Evolutionary conservation across 164 flowering plant species (phyloP).

Genomic region (Tetrastigma voinierianum): DNA sequence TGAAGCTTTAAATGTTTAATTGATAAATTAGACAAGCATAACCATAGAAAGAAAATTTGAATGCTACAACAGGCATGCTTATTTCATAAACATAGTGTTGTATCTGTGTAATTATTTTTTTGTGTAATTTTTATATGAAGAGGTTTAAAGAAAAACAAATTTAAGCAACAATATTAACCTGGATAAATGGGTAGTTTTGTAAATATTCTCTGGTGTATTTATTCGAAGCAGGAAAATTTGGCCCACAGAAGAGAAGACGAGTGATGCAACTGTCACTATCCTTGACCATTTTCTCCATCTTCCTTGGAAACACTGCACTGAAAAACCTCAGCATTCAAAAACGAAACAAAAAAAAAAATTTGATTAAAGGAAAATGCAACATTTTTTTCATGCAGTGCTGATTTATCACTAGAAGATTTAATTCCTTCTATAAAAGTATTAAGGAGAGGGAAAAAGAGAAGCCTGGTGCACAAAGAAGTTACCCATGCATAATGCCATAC

Average conservation of each 20-base stretch:
- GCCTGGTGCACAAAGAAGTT: too few species aligned
- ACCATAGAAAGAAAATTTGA: not conserved
- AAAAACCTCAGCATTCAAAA: too few species aligned
- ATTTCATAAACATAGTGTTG: too few species aligned
- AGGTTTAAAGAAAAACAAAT: conserved; percentile 4
- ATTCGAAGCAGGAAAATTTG: conserved; percentile 68
- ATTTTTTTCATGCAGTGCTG: too few species aligned
- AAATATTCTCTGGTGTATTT: conserved; percentile 71
- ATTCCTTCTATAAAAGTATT: too few species aligned
- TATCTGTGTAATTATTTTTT: too few species aligned
- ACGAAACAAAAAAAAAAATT: too few species aligned
- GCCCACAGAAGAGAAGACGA: conserved; percentile 81
- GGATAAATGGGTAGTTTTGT: conserved; percentile 52
- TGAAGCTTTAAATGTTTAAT: not conserved
- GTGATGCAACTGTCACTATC: conserved; percentile 26
- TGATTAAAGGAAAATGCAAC: too few species aligned
- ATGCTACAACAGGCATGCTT: not conserved
- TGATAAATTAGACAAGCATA: not conserved
- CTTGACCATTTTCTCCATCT: conserved; percentile 8
- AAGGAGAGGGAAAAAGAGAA: too few species aligned
- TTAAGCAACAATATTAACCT: conserved; percentile 32
- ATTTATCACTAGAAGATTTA: too few species aligned
- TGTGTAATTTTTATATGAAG: not conserved
- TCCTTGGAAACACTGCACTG: not conserved
- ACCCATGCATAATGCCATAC: too few species aligned